Evolutionary conservation across 306 rosid genomes (phyloP).

Genomic region (apple (Malus domestica)): ASM211411v1 NC_041803.1:14424001-14424500

Average conservation of each 20-base stretch:
- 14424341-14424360: neutral
- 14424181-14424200: conserved; percentile 18
- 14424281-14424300: neutral
- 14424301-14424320: neutral
- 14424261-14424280: neutral
- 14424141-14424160: conserved; percentile 13
- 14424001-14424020: conserved; percentile 27
- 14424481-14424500: neutral
- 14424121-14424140: conserved; percentile 34
- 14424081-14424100: conserved; percentile 75
- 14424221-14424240: conserved; percentile 38
- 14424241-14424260: conserved; percentile 61
- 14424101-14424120: conserved; percentile 31
- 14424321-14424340: neutral
- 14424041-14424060: conserved; percentile 43
- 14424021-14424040: conserved; percentile 22
- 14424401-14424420: conserved; percentile 7
- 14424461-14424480: neutral
- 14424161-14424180: conserved; percentile 3
- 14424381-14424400: neutral
- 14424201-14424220: conserved; percentile 33
- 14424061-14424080: conserved; percentile 91
- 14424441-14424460: neutral
- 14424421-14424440: neutral
- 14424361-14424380: neutral